Base-by-base conservation (phyloP, 179 eudicot species). In the Beta lomatogona region DNA sequence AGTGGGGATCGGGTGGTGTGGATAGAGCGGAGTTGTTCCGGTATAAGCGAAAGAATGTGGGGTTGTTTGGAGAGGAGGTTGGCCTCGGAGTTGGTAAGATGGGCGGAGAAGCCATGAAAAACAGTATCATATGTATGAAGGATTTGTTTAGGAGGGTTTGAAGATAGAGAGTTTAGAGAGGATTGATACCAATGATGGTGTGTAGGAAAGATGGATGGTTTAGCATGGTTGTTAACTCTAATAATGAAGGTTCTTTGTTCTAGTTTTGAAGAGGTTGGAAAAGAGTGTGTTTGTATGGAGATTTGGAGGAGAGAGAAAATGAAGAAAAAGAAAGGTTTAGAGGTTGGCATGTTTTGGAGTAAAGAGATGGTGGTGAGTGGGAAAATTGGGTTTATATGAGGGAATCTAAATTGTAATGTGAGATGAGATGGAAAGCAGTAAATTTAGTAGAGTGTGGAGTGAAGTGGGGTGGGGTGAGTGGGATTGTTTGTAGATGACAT, bases 101-200 rank as follows among this genome's bases (percentile, higher is more conserved):
- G 88, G 3, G 94, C 94, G 1, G 98, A 89, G 84, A 95, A 94
- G 46, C 98, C 99, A n/a, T 91, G 95, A 83, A 94, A 95, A 46
- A 92, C 88, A 21, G 91, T 88, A 59, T 87, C 86, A 82, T 95
- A 95, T 0, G 92, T 86, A 87, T 95, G 97, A 48, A 94, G 77
- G 80, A 82, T 14, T 68, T 67, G 74, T 65, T 9, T 59, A 14
- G 60, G 41, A 3, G 73, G 16, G 4, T 71, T 28, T 25, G 83
- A 12, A 61, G 88, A 68, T 71, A 90, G 78, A 8, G 93, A 91
- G 46, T 59, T 25, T 82, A 95, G 89, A 0, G 93, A 69, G 28
- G 98, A 90, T 58, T 92, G 86, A 86, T 95, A 95, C 98, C 98
- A 95, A 86, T 93, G 91, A 4, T 45, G 66, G 78, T 93, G 93